Percentiles rank a stretch among this genome's conserved stretches.
Evolutionary conservation across 1,284 basidiomycete species (phyloP).

Genomic region (Fistulinella cinereoalba): DNA sequence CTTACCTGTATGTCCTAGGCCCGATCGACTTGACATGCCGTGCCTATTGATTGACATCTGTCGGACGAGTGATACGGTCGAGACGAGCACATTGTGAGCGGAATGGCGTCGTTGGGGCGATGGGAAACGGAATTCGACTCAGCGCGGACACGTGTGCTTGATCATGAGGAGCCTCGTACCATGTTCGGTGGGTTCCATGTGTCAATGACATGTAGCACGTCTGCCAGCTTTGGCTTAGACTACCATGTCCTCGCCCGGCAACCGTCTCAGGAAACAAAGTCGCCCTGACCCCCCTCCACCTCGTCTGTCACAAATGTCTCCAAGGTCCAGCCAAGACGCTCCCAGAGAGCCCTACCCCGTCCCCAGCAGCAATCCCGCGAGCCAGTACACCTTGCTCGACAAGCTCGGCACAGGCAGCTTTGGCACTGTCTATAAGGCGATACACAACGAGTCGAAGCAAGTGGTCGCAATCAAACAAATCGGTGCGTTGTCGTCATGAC

Average conservation of each 20-base stretch:
- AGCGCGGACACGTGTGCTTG: slow-evolving; percentile 27
- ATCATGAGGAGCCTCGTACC: slow-evolving; percentile 6
- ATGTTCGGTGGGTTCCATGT: slow-evolving; percentile 18
- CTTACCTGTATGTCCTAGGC: slow-evolving; percentile 45
- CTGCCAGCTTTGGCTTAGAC: slow-evolving; percentile 19
- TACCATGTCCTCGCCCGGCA: slow-evolving; percentile 44
- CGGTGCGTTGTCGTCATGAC: slow-evolving; percentile 48
- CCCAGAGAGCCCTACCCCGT: slow-evolving; percentile 63
- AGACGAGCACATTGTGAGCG: neutral
- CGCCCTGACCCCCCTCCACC: slow-evolving; percentile 36
- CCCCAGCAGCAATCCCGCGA: slow-evolving; percentile 75
- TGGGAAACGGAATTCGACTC: slow-evolving; percentile 11
- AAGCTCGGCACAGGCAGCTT: slow-evolving; percentile 98
- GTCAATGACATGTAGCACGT: slow-evolving; percentile 5
- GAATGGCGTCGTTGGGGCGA: neutral
- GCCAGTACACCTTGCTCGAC: slow-evolving; percentile 90
- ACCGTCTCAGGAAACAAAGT: slow-evolving; percentile 44
- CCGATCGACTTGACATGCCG: slow-evolving; percentile 36
- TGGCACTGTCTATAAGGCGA: slow-evolving; percentile 94
- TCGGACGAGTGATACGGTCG: neutral
- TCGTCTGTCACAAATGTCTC: slow-evolving; percentile 51
- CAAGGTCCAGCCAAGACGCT: slow-evolving; percentile 38
- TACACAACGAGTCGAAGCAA: slow-evolving; percentile 90
- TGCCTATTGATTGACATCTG: slow-evolving; percentile 13
- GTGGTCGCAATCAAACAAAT: slow-evolving; percentile 99